These are phyloP conservation scores for Eucalyptus decipiens DNA, from an alignment of 345 rosid species.

Conservation along the genomic window DNA sequence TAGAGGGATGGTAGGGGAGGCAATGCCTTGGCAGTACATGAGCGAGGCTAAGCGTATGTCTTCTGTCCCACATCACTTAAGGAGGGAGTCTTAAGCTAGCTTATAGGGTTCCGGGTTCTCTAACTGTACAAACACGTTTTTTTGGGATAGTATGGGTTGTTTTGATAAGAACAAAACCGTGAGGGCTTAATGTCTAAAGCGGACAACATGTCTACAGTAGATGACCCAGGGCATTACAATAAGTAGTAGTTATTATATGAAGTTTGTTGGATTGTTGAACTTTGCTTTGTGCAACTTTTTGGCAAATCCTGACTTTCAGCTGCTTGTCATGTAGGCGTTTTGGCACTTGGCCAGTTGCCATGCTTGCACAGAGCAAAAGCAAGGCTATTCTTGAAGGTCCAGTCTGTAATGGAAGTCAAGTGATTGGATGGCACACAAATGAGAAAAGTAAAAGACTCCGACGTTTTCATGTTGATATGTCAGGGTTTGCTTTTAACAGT, in stretches of 20 bases:
- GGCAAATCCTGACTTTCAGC: background rate
- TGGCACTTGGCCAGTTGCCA: slow-evolving; percentile 89
- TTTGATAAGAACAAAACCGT: too few species aligned
- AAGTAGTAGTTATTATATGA: background rate
- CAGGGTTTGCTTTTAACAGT: slow-evolving; percentile 94
- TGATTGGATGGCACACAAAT: slow-evolving; percentile 94
- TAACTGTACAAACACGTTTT: too few species aligned
- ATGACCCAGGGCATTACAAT: too few species aligned
- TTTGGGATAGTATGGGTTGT: too few species aligned
- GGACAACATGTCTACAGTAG: too few species aligned
- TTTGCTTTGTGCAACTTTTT: background rate
- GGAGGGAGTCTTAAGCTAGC: too few species aligned
- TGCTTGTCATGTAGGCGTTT: slow-evolving; percentile 42
- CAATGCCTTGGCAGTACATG: too few species aligned
- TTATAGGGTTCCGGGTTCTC: too few species aligned
- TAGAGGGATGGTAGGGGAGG: too few species aligned
- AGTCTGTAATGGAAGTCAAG: slow-evolving; percentile 28
- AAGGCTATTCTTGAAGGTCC: slow-evolving; percentile 33
- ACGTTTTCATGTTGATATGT: slow-evolving; percentile 94
- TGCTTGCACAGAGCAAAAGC: slow-evolving; percentile 31
- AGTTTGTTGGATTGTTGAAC: background rate
- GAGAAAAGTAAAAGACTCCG: slow-evolving; percentile 82
- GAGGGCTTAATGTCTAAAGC: too few species aligned
- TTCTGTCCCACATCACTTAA: too few species aligned
- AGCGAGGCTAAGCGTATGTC: too few species aligned